These are phyloP conservation scores for Trypanosoma platydactyli DNA, from an alignment of 208 protist species.

Conservation along the genomic window DNA sequence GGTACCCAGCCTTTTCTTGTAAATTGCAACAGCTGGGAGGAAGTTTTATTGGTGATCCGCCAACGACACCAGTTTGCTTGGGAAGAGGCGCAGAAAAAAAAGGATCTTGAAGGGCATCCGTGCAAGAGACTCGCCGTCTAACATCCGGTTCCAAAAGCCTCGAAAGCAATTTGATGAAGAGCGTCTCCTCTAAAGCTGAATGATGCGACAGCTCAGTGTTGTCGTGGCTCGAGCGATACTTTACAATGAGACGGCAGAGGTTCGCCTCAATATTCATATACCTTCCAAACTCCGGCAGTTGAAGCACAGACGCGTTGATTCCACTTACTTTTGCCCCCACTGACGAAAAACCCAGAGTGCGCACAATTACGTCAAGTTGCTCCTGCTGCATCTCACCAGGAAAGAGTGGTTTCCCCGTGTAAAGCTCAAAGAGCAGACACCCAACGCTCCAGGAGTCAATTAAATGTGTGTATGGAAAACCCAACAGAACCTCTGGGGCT, in stretches of 20 bases:
- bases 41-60: too few relatives aligned
- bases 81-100: constrained; percentile 38
- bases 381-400: constrained; percentile 86
- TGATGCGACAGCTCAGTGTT: not conserved
- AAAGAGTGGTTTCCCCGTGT: constrained; percentile 94
- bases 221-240: constrained; percentile 7
- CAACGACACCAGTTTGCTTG: not conserved
- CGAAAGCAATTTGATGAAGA: constrained; percentile 67
- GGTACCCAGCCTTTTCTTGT: not conserved
- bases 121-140: constrained; percentile 54
- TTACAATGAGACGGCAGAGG: constrained; percentile 19
- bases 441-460: constrained; percentile 94
- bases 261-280: constrained; percentile 16
- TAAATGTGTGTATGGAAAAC: constrained; percentile 88
- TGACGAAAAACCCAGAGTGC: constrained; percentile 88
- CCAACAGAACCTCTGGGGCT: constrained; percentile 90
- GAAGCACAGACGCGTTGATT: constrained; percentile 38
- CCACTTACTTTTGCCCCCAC: constrained; percentile 53
- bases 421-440: constrained; percentile 91
- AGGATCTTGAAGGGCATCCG: constrained; percentile 60
- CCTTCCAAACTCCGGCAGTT: constrained; percentile 29
- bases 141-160: constrained; percentile 73
- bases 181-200: constrained; percentile 33
- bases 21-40: not conserved
- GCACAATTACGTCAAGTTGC: constrained; percentile 90